Percentiles rank a stretch among this genome's conserved stretches.
These are phyloP conservation scores for Gossypium stocksii DNA, from an alignment of 345 rosid species.

Conservation along the genomic window DNA sequence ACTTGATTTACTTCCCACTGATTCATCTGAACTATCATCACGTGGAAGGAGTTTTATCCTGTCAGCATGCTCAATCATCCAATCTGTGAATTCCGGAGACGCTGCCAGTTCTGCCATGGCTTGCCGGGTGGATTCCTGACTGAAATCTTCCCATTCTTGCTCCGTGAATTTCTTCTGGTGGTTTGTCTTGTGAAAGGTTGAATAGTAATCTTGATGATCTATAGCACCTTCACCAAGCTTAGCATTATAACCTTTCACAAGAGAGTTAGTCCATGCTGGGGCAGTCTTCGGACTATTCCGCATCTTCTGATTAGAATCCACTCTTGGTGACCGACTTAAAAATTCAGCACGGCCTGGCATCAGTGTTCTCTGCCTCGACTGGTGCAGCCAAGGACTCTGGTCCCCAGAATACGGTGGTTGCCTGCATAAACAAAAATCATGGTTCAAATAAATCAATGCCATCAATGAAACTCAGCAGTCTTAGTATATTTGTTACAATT, in stretches of 20 bases:
- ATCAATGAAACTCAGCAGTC: neutral
- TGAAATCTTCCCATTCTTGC: constrained; percentile 75
- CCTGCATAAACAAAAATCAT: neutral
- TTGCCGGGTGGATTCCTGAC: constrained; percentile 56
- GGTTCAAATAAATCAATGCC: neutral
- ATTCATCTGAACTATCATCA: constrained; percentile 48
- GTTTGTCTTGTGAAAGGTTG: constrained; percentile 60
- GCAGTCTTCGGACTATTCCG: constrained; percentile 39
- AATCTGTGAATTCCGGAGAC: constrained; percentile 65
- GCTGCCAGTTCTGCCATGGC: constrained; percentile 64
- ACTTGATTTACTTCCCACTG: constrained; percentile 54
- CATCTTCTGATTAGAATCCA: constrained; percentile 36
- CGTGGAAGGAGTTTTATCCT: constrained; percentile 54
- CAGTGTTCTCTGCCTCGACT: constrained; percentile 13
- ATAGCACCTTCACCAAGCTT: neutral
- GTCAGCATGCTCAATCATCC: constrained; percentile 72
- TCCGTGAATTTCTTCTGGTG: constrained; percentile 52
- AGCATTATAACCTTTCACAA: constrained; percentile 35
- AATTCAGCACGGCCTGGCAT: constrained; percentile 64
- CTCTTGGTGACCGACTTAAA: constrained; percentile 47
- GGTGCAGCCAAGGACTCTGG: constrained; percentile 24
- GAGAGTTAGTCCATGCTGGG: constrained; percentile 52
- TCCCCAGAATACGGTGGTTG: neutral
- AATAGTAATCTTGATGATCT: constrained; percentile 47
- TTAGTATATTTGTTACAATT: neutral